Base-by-base conservation (phyloP, 148 eudicot species). In the Persicaria maculosa region DNA sequence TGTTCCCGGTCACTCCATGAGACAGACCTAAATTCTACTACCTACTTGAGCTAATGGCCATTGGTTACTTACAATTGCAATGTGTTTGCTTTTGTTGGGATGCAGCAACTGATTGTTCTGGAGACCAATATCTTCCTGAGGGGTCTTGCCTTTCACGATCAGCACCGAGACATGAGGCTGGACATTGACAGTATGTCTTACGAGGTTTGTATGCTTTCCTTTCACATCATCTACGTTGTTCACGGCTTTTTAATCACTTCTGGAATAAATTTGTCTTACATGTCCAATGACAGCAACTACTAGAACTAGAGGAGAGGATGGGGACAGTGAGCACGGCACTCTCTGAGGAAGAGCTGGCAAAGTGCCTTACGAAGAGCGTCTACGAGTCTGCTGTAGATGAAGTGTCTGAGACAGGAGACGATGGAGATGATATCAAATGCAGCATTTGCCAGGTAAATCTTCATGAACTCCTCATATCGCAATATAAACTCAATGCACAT, bases 131-230 rank as follows among this genome's bases (percentile, higher is more conserved):
- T 69, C 50, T 69, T 44, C 50, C 9, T 44, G 48, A 47, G 72
- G 20, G 50, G 48, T 69, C 87, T 94, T 78, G 79, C 82, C 20
- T 80, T 87, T 65, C 88, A 89, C 80, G 98, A 94, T 79, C 97
- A 88, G 82, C 97, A 94, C 77, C 83, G 96, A 64, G 97, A 91
- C 80, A 88, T 94, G 98, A 91, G 98, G 79, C 80, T 94, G 74
- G 97, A 94, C 79, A 94, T 94, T 52, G 98, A 94, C 74, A 85
- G 85, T 79, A 91, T 94, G 98, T 91, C 97, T 17, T 90, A 91
- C 61, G 97, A 92, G 92, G 98, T 91, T 62, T 0, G 68, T 62
- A 11, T 25, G 44, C 44, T 25, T 54, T 16, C 0, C 58, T 12
- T 54, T 54, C 7, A 54, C 22, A 7, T 54, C 16, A 15, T 7